phyloP scores from a whole-genome alignment of 2,329 filamentous ascomycete genomes.

The Calonectria honghensis region DNA sequence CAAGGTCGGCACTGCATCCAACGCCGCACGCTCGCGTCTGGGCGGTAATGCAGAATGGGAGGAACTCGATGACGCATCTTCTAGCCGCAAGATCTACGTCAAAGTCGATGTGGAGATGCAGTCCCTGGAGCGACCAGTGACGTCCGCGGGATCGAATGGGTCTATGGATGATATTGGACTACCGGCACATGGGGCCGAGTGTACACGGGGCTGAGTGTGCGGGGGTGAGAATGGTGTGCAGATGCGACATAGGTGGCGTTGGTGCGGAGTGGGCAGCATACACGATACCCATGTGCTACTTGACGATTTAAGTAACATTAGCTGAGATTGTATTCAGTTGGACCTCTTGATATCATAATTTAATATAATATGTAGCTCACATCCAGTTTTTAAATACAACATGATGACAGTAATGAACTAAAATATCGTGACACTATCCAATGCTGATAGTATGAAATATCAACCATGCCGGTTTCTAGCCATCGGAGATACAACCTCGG shows the following conservation, averaged over 20 bases:
- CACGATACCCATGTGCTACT: constrained; percentile 1
- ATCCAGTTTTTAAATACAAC: not conserved
- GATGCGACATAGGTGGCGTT: not conserved
- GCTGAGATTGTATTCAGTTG: not conserved
- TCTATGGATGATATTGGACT: constrained; percentile 11
- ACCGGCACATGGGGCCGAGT: not conserved
- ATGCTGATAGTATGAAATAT: not conserved
- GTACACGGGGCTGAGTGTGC: not conserved
- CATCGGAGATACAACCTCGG: not conserved
- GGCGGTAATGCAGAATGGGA: constrained; percentile 34
- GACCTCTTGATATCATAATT: not conserved
- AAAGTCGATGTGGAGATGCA: constrained; percentile 46
- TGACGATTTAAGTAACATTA: not conserved
- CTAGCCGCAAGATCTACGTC: constrained; percentile 38
- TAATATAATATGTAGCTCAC: not conserved
- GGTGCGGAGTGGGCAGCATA: not conserved
- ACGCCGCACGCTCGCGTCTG: not conserved
- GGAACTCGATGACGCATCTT: constrained; percentile 37
- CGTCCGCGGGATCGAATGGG: constrained; percentile 4
- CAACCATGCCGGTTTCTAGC: not conserved
- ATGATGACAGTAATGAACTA: no score
- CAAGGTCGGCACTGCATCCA: not conserved
- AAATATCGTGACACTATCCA: not conserved
- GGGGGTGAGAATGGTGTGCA: not conserved
- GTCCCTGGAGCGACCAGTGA: constrained; percentile 25